Evolutionary conservation across 2,329 filamentous ascomycete genomes (phyloP).

Genomic region (Nigrospora osmanthi): DNA sequence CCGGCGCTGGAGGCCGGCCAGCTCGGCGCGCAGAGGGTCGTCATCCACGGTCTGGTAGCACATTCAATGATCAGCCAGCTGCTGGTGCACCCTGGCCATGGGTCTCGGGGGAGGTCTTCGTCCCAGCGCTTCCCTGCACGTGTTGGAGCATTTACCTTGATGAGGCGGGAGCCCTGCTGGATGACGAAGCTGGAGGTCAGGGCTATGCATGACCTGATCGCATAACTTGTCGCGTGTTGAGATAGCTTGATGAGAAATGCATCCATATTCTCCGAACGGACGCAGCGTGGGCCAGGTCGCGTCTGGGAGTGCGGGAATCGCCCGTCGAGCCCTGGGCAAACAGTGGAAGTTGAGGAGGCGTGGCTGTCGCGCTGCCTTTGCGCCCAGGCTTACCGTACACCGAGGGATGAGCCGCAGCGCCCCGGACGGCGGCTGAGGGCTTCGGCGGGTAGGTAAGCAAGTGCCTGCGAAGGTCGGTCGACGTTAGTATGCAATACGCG

Average conservation of each 20-base stretch:
- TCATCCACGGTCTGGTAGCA: slow-evolving; percentile 55
- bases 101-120: not conserved
- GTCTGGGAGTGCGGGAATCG: too few species aligned
- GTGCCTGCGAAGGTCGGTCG: too few species aligned
- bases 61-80: not conserved
- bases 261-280: slow-evolving; percentile 51
- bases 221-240: slow-evolving; percentile 81
- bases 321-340: too few species aligned
- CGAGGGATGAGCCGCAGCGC: too few species aligned
- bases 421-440: too few species aligned
- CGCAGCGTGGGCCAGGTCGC: too few species aligned
- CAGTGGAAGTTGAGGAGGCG: too few species aligned
- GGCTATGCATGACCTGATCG: slow-evolving; percentile 78
- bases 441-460: too few species aligned
- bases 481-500: too few species aligned
- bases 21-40: slow-evolving; percentile 57
- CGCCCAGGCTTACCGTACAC: too few species aligned
- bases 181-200: slow-evolving; percentile 83
- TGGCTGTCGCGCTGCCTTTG: too few species aligned
- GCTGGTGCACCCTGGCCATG: not conserved
- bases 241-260: slow-evolving; percentile 45
- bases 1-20: slow-evolving; percentile 62
- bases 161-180: slow-evolving; percentile 67
- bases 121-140: too few species aligned
- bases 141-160: slow-evolving; percentile 38